Conservation (phyloP, 2,329 filamentous ascomycete genomes). For the Aureobasidium vineae region DNA sequence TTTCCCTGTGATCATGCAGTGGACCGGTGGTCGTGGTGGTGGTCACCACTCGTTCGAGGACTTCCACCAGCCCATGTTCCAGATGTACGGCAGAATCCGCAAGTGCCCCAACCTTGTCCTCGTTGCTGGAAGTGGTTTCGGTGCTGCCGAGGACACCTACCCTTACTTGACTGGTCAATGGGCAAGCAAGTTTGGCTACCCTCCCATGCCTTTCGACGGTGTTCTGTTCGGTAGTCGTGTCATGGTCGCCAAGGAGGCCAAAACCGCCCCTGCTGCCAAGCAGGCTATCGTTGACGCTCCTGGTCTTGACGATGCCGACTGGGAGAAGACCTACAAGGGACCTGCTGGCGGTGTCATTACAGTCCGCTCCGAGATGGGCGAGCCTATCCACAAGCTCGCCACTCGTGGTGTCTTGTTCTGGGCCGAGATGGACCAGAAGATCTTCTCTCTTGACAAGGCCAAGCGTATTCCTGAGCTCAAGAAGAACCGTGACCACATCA, state of each 20-base stretch:
- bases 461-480: slow-evolving; percentile 85
- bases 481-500: slow-evolving; percentile 87
- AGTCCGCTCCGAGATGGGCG: slow-evolving; percentile 97
- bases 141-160: slow-evolving; percentile 84
- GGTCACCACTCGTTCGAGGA: slow-evolving; percentile 95
- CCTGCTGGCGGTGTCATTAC: slow-evolving; percentile 92
- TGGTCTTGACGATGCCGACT: slow-evolving; percentile 76
- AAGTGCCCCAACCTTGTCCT: slow-evolving; percentile 83
- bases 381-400: slow-evolving; percentile 98
- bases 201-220: slow-evolving; percentile 92
- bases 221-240: slow-evolving; percentile 87
- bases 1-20: slow-evolving; percentile 91
- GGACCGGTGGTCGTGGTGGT: slow-evolving; percentile 91
- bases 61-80: slow-evolving; percentile 86
- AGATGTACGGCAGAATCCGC: slow-evolving; percentile 87
- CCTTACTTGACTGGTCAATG: slow-evolving; percentile 87
- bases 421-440: slow-evolving; percentile 99
- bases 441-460: slow-evolving; percentile 93
- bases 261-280: slow-evolving; percentile 84
- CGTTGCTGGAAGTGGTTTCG: slow-evolving; percentile 88
- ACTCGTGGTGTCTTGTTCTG: slow-evolving; percentile 95
- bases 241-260: slow-evolving; percentile 92
- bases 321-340: slow-evolving; percentile 93
- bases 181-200: slow-evolving; percentile 83
- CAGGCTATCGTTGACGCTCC: slow-evolving; percentile 84